Percentiles rank a stretch among this genome's conserved stretches.
These are phyloP conservation scores for Microcyclospora pomicola DNA, from an alignment of 2,329 filamentous ascomycete species.

Conservation along the genomic window DNA sequence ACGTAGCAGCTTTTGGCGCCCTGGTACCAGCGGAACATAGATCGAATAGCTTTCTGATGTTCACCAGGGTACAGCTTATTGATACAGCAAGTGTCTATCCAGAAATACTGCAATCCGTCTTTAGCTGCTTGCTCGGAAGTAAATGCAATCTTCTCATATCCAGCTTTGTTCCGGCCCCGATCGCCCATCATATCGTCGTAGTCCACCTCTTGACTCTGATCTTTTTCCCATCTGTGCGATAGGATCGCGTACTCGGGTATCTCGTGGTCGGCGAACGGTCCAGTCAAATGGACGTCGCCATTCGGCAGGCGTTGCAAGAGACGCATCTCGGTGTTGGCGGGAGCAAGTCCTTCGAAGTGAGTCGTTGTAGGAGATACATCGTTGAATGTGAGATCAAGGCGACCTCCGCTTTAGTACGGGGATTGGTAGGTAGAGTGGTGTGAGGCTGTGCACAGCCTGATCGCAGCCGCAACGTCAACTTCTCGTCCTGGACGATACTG, in stretches of 20 bases:
- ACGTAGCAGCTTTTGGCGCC: constrained; percentile 7
- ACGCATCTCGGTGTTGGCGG: too few relatives aligned
- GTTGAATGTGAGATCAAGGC: too few relatives aligned
- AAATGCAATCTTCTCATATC: constrained; percentile 9
- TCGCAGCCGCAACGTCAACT: too few relatives aligned
- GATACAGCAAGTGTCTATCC: constrained; percentile 13
- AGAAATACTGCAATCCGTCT: constrained; percentile 8
- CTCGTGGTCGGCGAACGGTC: too few relatives aligned
- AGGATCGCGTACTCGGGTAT: constrained; percentile 9
- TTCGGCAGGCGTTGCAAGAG: too few relatives aligned
- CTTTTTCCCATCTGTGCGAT: constrained; percentile 5
- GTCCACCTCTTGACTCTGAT: constrained; percentile 3
- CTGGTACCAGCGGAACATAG: constrained; percentile 14
- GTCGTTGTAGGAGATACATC: too few relatives aligned
- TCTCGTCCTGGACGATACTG: too few relatives aligned
- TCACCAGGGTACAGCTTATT: constrained; percentile 11
- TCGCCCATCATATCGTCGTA: constrained; percentile 2
- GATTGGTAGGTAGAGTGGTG: too few relatives aligned
- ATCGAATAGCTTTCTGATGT: constrained; percentile 9
- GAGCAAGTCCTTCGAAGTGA: too few relatives aligned
- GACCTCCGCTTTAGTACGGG: too few relatives aligned
- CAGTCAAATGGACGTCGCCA: too few relatives aligned
- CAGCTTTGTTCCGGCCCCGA: background rate
- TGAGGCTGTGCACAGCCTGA: too few relatives aligned
- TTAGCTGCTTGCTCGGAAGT: constrained; percentile 3